Conservation (phyloP, 352 stramenopile genomes). For the Phytophthora fragariaefolia region DNA sequence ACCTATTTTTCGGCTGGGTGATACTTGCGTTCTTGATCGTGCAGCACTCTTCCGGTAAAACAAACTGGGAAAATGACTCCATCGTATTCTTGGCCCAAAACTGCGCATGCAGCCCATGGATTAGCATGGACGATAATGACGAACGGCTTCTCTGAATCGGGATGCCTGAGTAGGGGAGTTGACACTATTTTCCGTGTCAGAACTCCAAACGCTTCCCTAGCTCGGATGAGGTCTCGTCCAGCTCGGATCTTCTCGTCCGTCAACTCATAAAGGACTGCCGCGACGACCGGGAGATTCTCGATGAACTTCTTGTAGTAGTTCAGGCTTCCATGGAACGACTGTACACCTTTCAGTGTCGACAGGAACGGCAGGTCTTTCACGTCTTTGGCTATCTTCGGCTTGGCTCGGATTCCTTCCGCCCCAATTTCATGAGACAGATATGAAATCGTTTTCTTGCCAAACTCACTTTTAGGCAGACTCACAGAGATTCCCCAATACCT, state of each 20-base stretch:
- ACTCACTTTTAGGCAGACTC: background rate
- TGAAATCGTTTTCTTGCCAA: background rate
- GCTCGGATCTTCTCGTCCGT: background rate
- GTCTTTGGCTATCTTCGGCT: background rate
- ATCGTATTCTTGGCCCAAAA: no score
- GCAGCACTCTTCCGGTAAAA: background rate
- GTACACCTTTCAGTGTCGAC: background rate
- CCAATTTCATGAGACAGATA: no score
- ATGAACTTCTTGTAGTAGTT: slow-evolving; percentile 7
- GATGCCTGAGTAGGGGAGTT: background rate
- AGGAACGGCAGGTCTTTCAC: background rate
- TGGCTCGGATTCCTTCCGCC: background rate
- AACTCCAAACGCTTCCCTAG: background rate
- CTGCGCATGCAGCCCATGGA: no score
- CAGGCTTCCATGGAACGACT: background rate
- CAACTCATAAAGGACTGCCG: background rate
- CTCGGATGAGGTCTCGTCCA: background rate
- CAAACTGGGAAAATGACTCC: background rate
- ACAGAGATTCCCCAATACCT: background rate
- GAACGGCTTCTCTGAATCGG: background rate
- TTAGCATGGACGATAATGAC: slow-evolving; percentile 3
- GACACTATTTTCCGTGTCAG: background rate
- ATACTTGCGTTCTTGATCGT: background rate
- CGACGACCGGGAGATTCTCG: background rate
- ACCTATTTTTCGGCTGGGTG: slow-evolving; percentile 5